Evolutionary conservation across 306 rosid genomes (phyloP).

Genomic region (Trifolium repens): DNA sequence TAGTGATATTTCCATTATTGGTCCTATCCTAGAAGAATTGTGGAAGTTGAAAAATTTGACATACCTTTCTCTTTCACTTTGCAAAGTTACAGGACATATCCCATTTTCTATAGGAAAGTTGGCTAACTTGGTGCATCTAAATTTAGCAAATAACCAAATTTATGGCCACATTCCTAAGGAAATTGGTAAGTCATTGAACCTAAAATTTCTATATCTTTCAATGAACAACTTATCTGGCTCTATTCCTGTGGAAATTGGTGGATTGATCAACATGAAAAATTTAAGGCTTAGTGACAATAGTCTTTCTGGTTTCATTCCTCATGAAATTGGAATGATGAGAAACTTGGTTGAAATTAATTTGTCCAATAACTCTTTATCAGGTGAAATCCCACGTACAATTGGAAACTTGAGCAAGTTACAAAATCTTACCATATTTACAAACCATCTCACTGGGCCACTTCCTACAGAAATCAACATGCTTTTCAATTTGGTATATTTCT

Average conservation of each 20-base stretch:
- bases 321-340: neutral
- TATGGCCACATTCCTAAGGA: neutral
- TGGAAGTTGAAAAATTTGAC: no score
- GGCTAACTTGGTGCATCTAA: neutral
- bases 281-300: neutral
- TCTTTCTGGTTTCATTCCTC: neutral
- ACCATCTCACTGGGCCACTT: neutral
- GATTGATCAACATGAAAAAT: fast-evolving
- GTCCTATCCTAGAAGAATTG: no score
- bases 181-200: neutral
- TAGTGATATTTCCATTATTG: no score
- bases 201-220: no score
- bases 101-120: conserved; percentile 18
- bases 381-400: conserved; percentile 4
- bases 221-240: no score
- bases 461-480: conserved; percentile 21
- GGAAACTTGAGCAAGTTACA: conserved; percentile 7
- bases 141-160: neutral
- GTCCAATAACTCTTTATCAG: neutral
- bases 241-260: neutral
- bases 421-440: neutral
- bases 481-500: neutral
- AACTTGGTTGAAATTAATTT: neutral
- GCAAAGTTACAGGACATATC: conserved; percentile 29
- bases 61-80: no score